Evolutionary conservation across 495 filamentous ascomycete genomes (phyloP).

Genomic region (Aspergillus nanangensis): DNA sequence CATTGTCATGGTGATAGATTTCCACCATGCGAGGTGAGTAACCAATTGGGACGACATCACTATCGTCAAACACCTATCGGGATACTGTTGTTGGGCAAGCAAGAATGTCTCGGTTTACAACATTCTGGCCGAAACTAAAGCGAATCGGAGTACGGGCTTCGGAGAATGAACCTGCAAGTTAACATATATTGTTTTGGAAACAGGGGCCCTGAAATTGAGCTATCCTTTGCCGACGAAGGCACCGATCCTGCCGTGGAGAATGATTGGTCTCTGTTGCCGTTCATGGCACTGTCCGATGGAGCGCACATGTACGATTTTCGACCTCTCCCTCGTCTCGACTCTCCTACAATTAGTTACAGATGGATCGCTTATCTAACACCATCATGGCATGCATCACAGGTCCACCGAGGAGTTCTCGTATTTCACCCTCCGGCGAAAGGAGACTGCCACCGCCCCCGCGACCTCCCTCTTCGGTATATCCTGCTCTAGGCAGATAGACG

Average conservation of each 20-base stretch:
- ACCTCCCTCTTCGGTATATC: constrained; percentile 95
- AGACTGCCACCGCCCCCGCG: constrained; percentile 50
- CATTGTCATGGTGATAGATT: constrained; percentile 88
- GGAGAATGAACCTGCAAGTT: too few species aligned
- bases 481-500: constrained; percentile 87
- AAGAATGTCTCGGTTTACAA: too few species aligned
- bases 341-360: too few species aligned
- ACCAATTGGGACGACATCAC: too few species aligned
- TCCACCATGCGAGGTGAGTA: constrained; percentile 86
- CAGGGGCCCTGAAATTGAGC: constrained; percentile 91
- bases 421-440: constrained; percentile 81
- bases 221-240: constrained; percentile 81
- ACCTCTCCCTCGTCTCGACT: not conserved
- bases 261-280: constrained; percentile 90
- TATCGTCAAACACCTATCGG: not conserved
- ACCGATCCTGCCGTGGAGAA: constrained; percentile 77
- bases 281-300: constrained; percentile 96
- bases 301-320: constrained; percentile 73
- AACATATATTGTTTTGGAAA: constrained; percentile 6
- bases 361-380: too few species aligned
- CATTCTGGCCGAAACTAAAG: too few species aligned
- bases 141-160: not conserved
- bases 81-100: not conserved
- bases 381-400: too few species aligned
- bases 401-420: constrained; percentile 95